These are phyloP conservation scores for Huiozyma sinensis DNA, from an alignment of 805 yeast species.

Conservation along the genomic window DNA sequence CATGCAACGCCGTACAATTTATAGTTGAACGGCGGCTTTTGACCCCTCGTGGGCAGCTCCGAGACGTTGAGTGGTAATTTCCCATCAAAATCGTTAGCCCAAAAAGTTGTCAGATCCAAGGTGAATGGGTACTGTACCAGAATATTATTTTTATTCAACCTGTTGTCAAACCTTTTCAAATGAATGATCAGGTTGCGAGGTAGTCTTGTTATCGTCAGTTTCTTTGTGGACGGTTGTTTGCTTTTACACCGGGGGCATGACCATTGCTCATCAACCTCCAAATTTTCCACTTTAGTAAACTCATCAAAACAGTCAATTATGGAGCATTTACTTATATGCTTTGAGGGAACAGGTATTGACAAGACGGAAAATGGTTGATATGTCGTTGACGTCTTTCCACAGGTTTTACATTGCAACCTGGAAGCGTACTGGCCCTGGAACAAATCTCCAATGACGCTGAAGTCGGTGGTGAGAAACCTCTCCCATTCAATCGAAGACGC, in stretches of 20 bases:
- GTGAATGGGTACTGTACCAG: constrained; percentile 58
- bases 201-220: constrained; percentile 61
- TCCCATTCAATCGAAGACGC: constrained; percentile 95
- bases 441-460: constrained; percentile 68
- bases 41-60: constrained; percentile 58
- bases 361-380: constrained; percentile 75
- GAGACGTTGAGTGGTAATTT: constrained; percentile 17
- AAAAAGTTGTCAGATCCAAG: constrained; percentile 59
- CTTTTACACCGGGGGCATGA: constrained; percentile 65
- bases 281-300: constrained; percentile 64
- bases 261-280: constrained; percentile 81
- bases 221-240: constrained; percentile 56
- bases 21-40: constrained; percentile 70
- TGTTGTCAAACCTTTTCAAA: constrained; percentile 62
- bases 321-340: constrained; percentile 22
- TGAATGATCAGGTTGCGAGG: constrained; percentile 75
- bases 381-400: constrained; percentile 74
- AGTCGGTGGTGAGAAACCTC: constrained; percentile 68
- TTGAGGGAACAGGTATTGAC: constrained; percentile 64
- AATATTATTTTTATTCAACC: constrained; percentile 44
- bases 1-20: constrained; percentile 71
- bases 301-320: constrained; percentile 64
- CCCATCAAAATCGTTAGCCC: constrained; percentile 37
- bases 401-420: constrained; percentile 59
- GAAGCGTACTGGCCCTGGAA: constrained; percentile 88